Evolutionary conservation across 371 early-diverging fungal species (phyloP), one percentile per base, ranked within the genome.

Genomic region (Paramicrosporidium saccamoebae): DNA sequence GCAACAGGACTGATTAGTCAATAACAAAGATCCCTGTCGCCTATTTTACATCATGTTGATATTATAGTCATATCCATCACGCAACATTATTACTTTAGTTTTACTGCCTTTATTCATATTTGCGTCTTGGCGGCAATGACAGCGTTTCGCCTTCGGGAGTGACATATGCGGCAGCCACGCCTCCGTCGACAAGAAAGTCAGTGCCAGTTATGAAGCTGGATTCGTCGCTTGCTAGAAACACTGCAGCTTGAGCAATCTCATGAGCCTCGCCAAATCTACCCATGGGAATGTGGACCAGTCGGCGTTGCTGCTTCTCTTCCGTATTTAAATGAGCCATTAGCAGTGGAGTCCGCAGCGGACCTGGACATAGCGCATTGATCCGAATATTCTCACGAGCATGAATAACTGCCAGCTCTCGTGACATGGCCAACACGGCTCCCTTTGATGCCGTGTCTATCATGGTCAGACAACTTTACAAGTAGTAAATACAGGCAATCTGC

Each of bases 351-450:
- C 62, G 52, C 27, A 72, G 32, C n/a, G 73, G 69, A 2, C 77
- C 77, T 4, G 73, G 77, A 36, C 73, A 77, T n/a, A 77, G 48
- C 4, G 71, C 48, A 33, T 72, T 77, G 47, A 71, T 55, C 7
- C 77, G 61, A 28, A 77, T 71, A 41, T 68, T 68, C 40, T 77
- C 77, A 21, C 72, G 59, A 27, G 77, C 73, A 42, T 77, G 77
- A 13, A 68, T 65, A 28, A 63, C 57, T 28, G 77, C 69, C 12
- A 72, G 45, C 35, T 75, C 77, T 37, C 39, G 56, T 58, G 64
- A 72, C 69, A 77, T 65, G 21, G 73, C 63, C 18, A 72, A 42
- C 6, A 77, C 73, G 12, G 73, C 78, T 12, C 78, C 77, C 35
- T 77, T 77, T 23, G 71, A 71, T 16, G 73, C 64, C 3, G 78